Base-by-base conservation (phyloP, 257 asterid genomes). In the Apocynum venetum region DNA sequence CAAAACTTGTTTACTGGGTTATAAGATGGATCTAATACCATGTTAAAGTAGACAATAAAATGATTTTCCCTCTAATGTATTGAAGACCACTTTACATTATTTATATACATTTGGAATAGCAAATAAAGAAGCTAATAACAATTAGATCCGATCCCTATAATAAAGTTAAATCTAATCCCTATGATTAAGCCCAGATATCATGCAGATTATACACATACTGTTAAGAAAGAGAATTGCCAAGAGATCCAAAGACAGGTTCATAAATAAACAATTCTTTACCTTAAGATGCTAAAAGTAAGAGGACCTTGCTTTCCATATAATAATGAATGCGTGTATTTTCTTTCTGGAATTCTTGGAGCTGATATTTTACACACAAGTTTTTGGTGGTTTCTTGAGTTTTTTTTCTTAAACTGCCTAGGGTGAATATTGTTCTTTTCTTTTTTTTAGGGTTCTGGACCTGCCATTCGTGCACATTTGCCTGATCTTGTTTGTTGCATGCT, bases 401-500 rank as follows among this genome's bases (percentile, higher is more conserved):
- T 25, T 56, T 55, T 3, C 11, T 14, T 56, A 20, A 38, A 19
- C 68, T 71, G 63, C 80, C 47, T 78, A 57, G 25, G 66, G 75
- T 7, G 31, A n/a, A 2, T 20, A 25, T 57, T 57, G 5, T 52
- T 75, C 69, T 66, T 41, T 55, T 41, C 31, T 49, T 77, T 52
- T 64, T 52, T 84, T 69, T 89, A 95, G 99, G 97, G 96, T 81
- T 95, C 99, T 7, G 99, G 99, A 77, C 77, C 87, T 82, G 97
- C 98, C 57, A 89, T 95, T 76, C 98, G 94, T 74, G 96, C 99
- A 40, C 94, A 95, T 84, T 82, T 95, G 69, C 89, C 86, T 78
- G 99, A 95, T 78, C 96, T 95, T 51, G 99, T 91, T 56, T 95
- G 94, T 83, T 95, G 99, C 88, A 95, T 95, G 99, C 90, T 95